Percentiles rank a stretch among this genome's conserved stretches.
phyloP scores from a whole-genome alignment of 495 filamentous ascomycete genomes.

The Aspergillus nanangensis region DNA sequence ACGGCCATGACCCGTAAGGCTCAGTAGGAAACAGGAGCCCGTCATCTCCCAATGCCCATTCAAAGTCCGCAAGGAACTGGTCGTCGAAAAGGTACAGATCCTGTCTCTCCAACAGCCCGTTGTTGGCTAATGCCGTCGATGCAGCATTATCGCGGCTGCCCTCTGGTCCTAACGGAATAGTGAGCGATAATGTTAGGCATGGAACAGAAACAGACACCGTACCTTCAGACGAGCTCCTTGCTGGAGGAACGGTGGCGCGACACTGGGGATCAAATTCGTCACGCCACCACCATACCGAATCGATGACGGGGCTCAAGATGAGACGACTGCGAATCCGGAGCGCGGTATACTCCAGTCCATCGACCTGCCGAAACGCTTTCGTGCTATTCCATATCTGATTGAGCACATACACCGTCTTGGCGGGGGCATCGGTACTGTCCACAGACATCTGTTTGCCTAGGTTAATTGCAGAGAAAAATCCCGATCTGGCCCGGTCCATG shows the following conservation, averaged over 20 bases:
- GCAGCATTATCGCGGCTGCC: constrained; percentile 10
- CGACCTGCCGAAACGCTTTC: constrained; percentile 38
- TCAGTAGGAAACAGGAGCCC: constrained; percentile 9
- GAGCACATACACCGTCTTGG: constrained; percentile 28
- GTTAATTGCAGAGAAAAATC: constrained; percentile 34
- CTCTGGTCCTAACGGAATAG: constrained; percentile 10
- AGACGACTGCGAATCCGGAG: constrained; percentile 42
- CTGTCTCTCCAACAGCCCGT: constrained; percentile 9
- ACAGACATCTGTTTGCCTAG: constrained; percentile 34
- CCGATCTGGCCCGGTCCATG: constrained; percentile 23
- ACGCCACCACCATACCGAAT: constrained; percentile 47
- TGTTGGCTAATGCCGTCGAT: background rate
- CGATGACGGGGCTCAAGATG: constrained; percentile 36
- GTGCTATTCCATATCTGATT: constrained; percentile 42
- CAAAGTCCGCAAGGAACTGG: constrained; percentile 33
- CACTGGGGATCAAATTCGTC: constrained; percentile 39
- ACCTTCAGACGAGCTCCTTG: constrained; percentile 16
- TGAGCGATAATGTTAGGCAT: background rate
- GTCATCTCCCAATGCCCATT: constrained; percentile 36
- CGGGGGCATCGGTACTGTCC: constrained; percentile 32
- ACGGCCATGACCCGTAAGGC: constrained; percentile 15
- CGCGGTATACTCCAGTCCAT: constrained; percentile 32
- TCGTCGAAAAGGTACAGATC: constrained; percentile 30
- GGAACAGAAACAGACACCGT: too few relatives aligned
- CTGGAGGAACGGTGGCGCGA: constrained; percentile 7